phyloP scores from a whole-genome alignment of 1,139 yeast genomes.

The Yamadazyma taylorii region DNA sequence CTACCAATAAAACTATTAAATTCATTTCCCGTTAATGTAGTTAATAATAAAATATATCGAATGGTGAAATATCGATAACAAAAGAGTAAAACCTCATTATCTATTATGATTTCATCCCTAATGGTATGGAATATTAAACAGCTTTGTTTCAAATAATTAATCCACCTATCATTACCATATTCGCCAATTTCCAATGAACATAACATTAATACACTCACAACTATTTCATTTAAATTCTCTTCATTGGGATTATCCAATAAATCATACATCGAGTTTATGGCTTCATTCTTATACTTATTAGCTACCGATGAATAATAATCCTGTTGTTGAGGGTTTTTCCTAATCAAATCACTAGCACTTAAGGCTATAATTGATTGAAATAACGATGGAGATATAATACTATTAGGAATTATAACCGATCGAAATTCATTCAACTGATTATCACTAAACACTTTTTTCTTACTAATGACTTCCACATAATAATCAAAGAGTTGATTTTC shows the following conservation, averaged over 20 bases:
- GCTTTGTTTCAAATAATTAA: constrained; percentile 25
- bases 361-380: constrained; percentile 18
- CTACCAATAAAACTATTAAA: constrained; percentile 13
- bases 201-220: constrained; percentile 19
- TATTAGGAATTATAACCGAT: constrained; percentile 16
- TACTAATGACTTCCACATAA: constrained; percentile 16
- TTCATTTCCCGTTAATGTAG: constrained; percentile 20
- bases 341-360: constrained; percentile 18
- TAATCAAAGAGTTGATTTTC: constrained; percentile 16
- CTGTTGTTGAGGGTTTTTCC: constrained; percentile 9
- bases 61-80: constrained; percentile 28
- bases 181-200: constrained; percentile 29
- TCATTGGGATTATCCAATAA: constrained; percentile 14
- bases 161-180: constrained; percentile 24
- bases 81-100: constrained; percentile 20
- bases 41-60: constrained; percentile 23
- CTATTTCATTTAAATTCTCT: constrained; percentile 14
- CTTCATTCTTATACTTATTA: constrained; percentile 16
- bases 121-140: constrained; percentile 23
- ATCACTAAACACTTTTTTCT: constrained; percentile 18
- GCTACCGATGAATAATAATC: constrained; percentile 12
- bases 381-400: constrained; percentile 14
- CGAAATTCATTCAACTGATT: constrained; percentile 17
- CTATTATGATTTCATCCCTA: constrained; percentile 15
- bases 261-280: constrained; percentile 16